Percentiles rank a stretch among this genome's conserved stretches.
phyloP scores from a whole-genome alignment of 1,139 yeast genomes.

The Hansenula sp. region DNA sequence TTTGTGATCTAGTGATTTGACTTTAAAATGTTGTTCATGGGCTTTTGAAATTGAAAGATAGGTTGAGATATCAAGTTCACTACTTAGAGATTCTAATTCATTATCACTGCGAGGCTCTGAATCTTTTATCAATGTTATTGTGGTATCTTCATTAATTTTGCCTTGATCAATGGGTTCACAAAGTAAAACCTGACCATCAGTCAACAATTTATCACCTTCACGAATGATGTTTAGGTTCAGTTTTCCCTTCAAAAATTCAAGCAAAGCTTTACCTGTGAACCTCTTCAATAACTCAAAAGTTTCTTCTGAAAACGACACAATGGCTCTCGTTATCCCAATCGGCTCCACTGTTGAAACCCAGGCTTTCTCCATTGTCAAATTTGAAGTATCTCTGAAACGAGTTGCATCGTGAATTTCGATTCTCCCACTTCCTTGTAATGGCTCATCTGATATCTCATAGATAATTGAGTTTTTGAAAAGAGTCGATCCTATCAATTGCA shows the following conservation, averaged over 20 bases:
- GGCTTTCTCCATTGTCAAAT: constrained; percentile 17
- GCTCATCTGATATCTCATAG: constrained; percentile 9
- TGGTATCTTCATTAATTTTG: constrained; percentile 36
- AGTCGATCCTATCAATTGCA: constrained; percentile 17
- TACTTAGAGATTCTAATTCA: constrained; percentile 8
- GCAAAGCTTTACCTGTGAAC: constrained; percentile 13
- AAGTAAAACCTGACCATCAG: constrained; percentile 47
- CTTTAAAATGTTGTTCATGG: constrained; percentile 10
- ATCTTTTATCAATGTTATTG: constrained; percentile 49
- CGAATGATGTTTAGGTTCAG: constrained; percentile 15
- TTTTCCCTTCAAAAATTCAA: constrained; percentile 4
- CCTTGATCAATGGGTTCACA: constrained; percentile 81
- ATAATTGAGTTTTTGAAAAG: constrained; percentile 9
- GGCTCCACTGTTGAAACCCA: constrained; percentile 11
- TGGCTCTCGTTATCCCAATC: constrained; percentile 11
- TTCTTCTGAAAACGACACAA: constrained; percentile 18
- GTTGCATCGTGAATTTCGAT: constrained; percentile 11
- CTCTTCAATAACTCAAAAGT: constrained; percentile 14
- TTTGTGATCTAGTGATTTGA: constrained; percentile 9
- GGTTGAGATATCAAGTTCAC: constrained; percentile 11
- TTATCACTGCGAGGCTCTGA: constrained; percentile 1
- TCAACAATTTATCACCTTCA: constrained; percentile 15
- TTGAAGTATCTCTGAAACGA: constrained; percentile 11
- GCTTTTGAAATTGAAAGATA: constrained; percentile 9
- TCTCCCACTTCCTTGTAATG: constrained; percentile 5